phyloP scores from a whole-genome alignment of 495 filamentous ascomycete genomes.

The Letharia lupina region DNA sequence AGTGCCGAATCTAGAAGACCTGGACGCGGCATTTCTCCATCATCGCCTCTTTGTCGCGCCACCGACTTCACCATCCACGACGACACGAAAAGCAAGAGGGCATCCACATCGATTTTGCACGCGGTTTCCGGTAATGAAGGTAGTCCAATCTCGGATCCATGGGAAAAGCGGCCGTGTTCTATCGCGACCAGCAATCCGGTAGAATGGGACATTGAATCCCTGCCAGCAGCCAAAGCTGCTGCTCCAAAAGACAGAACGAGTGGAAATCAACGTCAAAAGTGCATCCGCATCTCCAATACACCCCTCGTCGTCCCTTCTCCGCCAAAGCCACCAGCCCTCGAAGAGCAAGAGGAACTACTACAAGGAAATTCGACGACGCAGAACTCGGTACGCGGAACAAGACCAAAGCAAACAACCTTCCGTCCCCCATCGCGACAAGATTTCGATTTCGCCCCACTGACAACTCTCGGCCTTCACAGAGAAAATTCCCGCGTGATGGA shows the following conservation, averaged over 20 bases:
- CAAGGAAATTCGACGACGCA: background rate
- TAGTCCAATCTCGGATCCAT: background rate
- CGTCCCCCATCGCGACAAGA: slow-evolving; percentile 16
- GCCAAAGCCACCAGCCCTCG: slow-evolving; percentile 30
- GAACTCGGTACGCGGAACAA: background rate
- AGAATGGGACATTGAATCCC: slow-evolving; percentile 13
- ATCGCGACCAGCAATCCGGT: slow-evolving; percentile 15
- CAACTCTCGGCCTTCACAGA: background rate
- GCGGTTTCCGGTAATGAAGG: slow-evolving; percentile 21
- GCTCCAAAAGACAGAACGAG: slow-evolving; percentile 26
- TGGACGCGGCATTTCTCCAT: slow-evolving; percentile 8
- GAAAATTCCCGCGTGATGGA: background rate
- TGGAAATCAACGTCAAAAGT: slow-evolving; percentile 41
- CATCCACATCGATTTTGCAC: slow-evolving; percentile 17
- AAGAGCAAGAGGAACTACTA: slow-evolving; percentile 31
- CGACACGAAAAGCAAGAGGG: slow-evolving; percentile 14
- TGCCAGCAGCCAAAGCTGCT: slow-evolving; percentile 1
- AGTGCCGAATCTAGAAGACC: background rate
- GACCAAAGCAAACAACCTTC: background rate
- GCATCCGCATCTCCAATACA: slow-evolving; percentile 43
- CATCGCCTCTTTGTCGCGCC: slow-evolving; percentile 6
- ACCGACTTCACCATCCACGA: slow-evolving; percentile 16
- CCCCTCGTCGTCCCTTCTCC: slow-evolving; percentile 36
- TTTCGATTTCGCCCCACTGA: slow-evolving; percentile 24
- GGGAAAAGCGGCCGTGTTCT: slow-evolving; percentile 8